Conservation (phyloP, 148 eudicot species). For the Rhododendron vialii region DNA sequence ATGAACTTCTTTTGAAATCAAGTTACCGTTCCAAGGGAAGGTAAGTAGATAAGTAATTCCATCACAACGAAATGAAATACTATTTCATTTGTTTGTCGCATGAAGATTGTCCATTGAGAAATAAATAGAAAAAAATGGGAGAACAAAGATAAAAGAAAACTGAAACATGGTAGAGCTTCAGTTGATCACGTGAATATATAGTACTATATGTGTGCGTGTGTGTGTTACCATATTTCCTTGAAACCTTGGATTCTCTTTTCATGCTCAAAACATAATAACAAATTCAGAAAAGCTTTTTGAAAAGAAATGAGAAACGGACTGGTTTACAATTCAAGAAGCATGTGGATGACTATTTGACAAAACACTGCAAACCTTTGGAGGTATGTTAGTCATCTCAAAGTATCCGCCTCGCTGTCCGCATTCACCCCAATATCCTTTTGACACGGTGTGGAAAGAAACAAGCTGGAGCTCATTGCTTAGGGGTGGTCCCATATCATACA, state of each 20-base stretch:
- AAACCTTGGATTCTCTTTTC: neutral
- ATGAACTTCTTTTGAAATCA: neutral
- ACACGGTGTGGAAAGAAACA: slow-evolving; percentile 94
- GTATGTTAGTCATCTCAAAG: slow-evolving; percentile 95
- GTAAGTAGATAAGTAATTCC: neutral
- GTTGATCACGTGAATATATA: neutral
- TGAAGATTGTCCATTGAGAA: neutral
- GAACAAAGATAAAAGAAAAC: neutral
- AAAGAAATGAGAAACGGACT: neutral
- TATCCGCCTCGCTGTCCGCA: slow-evolving; percentile 99
- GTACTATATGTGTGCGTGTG: too few species aligned
- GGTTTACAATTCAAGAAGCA: neutral
- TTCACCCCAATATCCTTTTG: slow-evolving; percentile 97
- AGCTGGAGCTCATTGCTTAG: slow-evolving; percentile 83
- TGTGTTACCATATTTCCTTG: neutral
- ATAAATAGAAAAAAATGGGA: neutral
- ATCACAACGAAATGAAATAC: neutral
- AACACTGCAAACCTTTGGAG: slow-evolving; percentile 58
- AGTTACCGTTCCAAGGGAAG: neutral
- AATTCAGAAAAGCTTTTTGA: neutral
- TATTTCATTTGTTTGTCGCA: neutral
- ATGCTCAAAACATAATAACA: neutral
- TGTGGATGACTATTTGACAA: slow-evolving; percentile 1
- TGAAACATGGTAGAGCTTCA: neutral
- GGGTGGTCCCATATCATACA: slow-evolving; percentile 87